A percentile compares a stretch with the other conserved stretches of the same genome.
phyloP scores from a whole-genome alignment of 345 rosid species.

The Melaleuca alternifolia region DNA sequence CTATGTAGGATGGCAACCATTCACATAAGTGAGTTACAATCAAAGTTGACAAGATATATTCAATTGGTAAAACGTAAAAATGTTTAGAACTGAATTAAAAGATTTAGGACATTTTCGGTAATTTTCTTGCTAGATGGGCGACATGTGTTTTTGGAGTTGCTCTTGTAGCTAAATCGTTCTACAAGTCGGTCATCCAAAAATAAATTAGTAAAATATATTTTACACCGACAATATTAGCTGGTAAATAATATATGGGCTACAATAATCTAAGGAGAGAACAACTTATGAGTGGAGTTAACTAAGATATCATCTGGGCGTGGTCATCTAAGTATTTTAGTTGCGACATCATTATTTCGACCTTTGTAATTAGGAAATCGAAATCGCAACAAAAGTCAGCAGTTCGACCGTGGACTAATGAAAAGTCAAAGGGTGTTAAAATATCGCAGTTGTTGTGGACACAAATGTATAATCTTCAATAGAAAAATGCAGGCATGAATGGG shows the following conservation, averaged over 20 bases:
- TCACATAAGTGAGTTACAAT: too few species aligned
- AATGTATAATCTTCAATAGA: not conserved
- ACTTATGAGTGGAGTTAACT: not conserved
- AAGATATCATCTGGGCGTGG: not conserved
- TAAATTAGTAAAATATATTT: not conserved
- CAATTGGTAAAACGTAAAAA: too few species aligned
- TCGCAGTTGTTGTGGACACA: not conserved
- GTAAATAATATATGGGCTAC: not conserved
- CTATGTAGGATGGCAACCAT: too few species aligned
- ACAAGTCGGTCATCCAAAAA: not conserved
- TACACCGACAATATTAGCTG: not conserved
- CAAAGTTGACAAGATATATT: too few species aligned
- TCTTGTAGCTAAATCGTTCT: not conserved
- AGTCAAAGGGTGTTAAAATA: not conserved
- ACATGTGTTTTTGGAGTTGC: not conserved
- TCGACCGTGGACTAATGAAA: not conserved
- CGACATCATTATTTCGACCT: not conserved
- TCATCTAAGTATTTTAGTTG: not conserved
- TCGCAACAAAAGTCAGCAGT: not conserved
- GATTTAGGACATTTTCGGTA: too few species aligned
- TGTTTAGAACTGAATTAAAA: too few species aligned
- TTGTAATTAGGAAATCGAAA: not conserved
- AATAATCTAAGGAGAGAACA: not conserved
- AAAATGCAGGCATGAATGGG: not conserved
- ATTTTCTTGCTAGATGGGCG: not conserved